A percentile compares a stretch with the other conserved stretches of the same genome.
Conservation (phyloP, 2,329 filamentous ascomycete species). For the Fusarium concolor region DNA sequence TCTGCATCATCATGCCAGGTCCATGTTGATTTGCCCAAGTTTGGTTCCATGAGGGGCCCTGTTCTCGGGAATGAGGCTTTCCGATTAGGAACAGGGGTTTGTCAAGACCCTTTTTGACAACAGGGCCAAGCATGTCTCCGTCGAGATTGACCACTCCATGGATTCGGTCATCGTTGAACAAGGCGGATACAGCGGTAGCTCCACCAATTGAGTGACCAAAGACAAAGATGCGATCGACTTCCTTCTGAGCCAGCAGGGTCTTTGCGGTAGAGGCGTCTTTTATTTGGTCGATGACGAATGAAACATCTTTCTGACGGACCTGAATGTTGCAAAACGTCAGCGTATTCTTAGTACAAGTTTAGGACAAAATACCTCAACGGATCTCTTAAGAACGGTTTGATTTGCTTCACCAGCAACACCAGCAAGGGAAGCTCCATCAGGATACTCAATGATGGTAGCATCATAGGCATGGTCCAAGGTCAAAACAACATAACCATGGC, state of each 20-base stretch:
- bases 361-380: no score
- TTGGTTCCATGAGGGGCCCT: neutral
- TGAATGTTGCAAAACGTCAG: no score
- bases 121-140: neutral
- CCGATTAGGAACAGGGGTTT: neutral
- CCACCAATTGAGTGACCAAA: neutral
- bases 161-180: neutral
- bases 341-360: no score
- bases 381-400: no score
- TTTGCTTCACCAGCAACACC: no score
- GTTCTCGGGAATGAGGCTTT: neutral
- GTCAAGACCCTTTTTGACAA: neutral
- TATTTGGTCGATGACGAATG: neutral
- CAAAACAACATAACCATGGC: no score
- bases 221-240: neutral
- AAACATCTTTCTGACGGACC: neutral
- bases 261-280: neutral
- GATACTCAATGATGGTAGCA: no score
- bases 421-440: no score
- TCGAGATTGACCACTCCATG: neutral
- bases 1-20: neutral
- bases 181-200: neutral
- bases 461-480: no score
- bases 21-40: neutral
- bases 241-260: fast-evolving